Evolutionary conservation across 2,329 filamentous ascomycete species (phyloP).

Genomic region (Elsinoe necatrix): DNA sequence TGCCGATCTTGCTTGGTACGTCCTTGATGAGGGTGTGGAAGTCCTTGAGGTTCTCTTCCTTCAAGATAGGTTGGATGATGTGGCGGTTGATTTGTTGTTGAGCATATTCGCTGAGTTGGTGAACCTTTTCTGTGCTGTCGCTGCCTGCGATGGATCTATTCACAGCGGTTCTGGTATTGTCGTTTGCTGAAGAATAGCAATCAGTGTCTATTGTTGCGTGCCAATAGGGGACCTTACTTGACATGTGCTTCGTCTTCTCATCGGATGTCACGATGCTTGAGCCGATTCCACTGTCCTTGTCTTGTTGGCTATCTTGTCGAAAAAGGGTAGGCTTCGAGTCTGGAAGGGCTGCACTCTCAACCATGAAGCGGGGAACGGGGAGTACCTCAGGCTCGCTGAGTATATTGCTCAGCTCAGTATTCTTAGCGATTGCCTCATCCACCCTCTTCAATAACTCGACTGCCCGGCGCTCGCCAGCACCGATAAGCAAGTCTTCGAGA

Average conservation of each 20-base stretch:
- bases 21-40: constrained; percentile 74
- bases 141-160: constrained; percentile 38
- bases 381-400: constrained; percentile 42
- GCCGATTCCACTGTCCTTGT: constrained; percentile 81
- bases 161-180: constrained; percentile 31
- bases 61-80: constrained; percentile 69
- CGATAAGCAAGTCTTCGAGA: constrained; percentile 41
- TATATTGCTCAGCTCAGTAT: constrained; percentile 30
- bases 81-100: constrained; percentile 71
- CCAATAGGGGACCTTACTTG: constrained; percentile 7
- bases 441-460: constrained; percentile 38
- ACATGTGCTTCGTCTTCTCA: constrained; percentile 19
- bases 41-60: constrained; percentile 62
- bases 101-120: constrained; percentile 59
- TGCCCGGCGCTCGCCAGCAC: constrained; percentile 38
- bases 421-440: constrained; percentile 35
- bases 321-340: constrained; percentile 25
- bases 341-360: constrained; percentile 30
- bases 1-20: constrained; percentile 68
- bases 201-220: constrained; percentile 9
- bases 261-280: constrained; percentile 57
- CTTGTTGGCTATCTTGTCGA: constrained; percentile 42
- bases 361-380: constrained; percentile 39
- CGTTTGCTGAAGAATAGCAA: constrained; percentile 5
- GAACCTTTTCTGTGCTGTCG: constrained; percentile 38